Conservation (phyloP, 768 basidiomycete genomes). For the Hygrophoropsis aurantiaca region DNA sequence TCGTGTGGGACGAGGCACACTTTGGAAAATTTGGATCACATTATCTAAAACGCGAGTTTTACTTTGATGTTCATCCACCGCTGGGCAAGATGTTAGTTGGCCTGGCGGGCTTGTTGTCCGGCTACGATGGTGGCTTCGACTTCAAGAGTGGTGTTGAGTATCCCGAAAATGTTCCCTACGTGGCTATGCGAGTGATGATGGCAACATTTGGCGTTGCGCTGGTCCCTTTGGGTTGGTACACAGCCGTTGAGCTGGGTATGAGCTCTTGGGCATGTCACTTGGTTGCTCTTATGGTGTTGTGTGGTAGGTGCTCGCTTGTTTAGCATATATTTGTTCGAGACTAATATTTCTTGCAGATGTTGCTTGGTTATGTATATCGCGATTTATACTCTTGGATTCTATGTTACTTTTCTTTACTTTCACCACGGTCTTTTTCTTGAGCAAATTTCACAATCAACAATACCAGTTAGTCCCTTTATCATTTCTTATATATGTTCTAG, state of each 20-base stretch:
- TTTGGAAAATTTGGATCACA: slow-evolving; percentile 99
- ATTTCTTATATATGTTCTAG: not conserved
- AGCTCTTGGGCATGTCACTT: slow-evolving; percentile 86
- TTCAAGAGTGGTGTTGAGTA: slow-evolving; percentile 92
- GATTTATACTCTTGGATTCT: slow-evolving; percentile 96
- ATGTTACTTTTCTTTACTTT: slow-evolving; percentile 99
- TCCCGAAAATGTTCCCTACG: slow-evolving; percentile 83
- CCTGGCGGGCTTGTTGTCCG: slow-evolving; percentile 84
- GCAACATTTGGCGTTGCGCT: slow-evolving; percentile 93
- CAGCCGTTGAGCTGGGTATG: slow-evolving; percentile 92
- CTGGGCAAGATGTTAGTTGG: slow-evolving; percentile 99
- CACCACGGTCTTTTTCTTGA: slow-evolving; percentile 90
- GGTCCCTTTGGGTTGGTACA: slow-evolving; percentile 97
- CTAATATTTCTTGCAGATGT: slow-evolving; percentile 59
- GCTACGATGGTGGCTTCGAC: slow-evolving; percentile 90
- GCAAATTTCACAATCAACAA: slow-evolving; percentile 97
- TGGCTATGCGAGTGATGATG: slow-evolving; percentile 93
- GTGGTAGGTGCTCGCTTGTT: slow-evolving; percentile 53
- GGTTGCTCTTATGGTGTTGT: slow-evolving; percentile 90
- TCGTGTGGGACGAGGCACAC: slow-evolving; percentile 99
- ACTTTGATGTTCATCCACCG: slow-evolving; percentile 98
- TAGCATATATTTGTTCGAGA: not conserved
- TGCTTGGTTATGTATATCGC: slow-evolving; percentile 94
- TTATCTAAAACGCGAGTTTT: slow-evolving; percentile 98
- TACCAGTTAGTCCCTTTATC: slow-evolving; percentile 62